phyloP scores from a whole-genome alignment of 768 basidiomycete species.

The Boletus sp. region DNA sequence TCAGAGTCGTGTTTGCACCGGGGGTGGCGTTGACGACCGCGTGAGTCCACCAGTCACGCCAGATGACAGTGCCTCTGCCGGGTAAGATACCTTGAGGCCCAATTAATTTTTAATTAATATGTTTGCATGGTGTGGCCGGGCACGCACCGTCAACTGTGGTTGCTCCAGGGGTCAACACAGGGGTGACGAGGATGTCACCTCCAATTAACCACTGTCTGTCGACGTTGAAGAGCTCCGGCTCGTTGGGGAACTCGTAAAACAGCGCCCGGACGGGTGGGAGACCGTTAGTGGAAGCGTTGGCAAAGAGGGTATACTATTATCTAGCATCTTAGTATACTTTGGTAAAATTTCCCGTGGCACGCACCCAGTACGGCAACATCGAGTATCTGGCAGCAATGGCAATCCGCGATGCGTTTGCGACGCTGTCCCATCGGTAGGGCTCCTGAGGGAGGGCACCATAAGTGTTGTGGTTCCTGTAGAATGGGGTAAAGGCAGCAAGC shows the following conservation, averaged over 20 bases:
- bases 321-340: neutral
- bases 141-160: constrained; percentile 60
- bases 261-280: constrained; percentile 72
- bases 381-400: constrained; percentile 72
- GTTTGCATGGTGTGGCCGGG: neutral
- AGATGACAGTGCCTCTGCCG: constrained; percentile 52
- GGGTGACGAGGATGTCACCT: constrained; percentile 67
- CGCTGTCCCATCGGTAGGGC: constrained; percentile 78
- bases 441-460: constrained; percentile 70
- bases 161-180: constrained; percentile 66
- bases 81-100: constrained; percentile 54
- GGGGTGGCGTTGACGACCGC: constrained; percentile 43
- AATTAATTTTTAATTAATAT: neutral
- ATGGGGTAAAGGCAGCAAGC: constrained; percentile 77
- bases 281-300: constrained; percentile 59
- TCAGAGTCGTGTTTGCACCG: constrained; percentile 46
- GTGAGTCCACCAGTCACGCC: constrained; percentile 77
- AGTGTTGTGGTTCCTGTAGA: constrained; percentile 77
- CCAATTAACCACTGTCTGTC: constrained; percentile 75
- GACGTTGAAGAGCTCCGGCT: constrained; percentile 58
- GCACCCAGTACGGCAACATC: constrained; percentile 75
- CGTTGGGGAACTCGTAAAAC: constrained; percentile 75
- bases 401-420: constrained; percentile 66
- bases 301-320: constrained; percentile 66
- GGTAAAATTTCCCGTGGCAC: constrained; percentile 17